Evolutionary conservation across 495 filamentous ascomycete species (phyloP), one percentile per base, ranked within the genome.

Genomic region (Stereocaulon alpinum): DNA sequence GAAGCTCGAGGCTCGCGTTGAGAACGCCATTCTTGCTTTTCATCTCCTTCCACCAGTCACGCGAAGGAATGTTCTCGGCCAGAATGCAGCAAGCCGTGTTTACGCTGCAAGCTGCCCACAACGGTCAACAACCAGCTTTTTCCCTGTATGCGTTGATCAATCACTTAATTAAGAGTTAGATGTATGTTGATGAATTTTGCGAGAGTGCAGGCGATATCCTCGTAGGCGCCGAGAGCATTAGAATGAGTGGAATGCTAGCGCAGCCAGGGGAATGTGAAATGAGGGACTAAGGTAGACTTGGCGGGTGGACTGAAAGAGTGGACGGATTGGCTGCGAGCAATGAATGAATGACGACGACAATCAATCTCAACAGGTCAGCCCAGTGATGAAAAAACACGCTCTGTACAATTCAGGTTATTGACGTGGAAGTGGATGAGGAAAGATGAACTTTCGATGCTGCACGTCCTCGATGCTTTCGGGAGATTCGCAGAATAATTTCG

Each of bases 1-100:
- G 53, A 91, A 83, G 74, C 81, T 83, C 74, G 82, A 81, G 60
- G 81, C 77, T 66, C 84, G 74, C 63, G 75, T 72, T 43, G 72
- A 63, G 49, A 57, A 63, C 32, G 73, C 71, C 74, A 75, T 77
- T n/a, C 40, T 59, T 62, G 40, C 70, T 69, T 61, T 76, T 73
- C 78, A 79, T 81, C 22, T 59, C 69, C 58, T 54, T 58, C 18
- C 62, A 37, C 34, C 52, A 55, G 44, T 64, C 48, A 30, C 45
- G 62, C 48, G 40, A 17, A 52, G 56, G 58, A 61, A 58, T 64
- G 62, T 40, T 43, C 34, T 18, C 17, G 24, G 37, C 10, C 30
- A 27, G 14, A 22, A 64, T 48, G 58, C 62, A 57, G 45, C 29
- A 52, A 24, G 12, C 40, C 58, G 61, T 53, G 24, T 64, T 49